Base-by-base conservation (phyloP, 2,329 filamentous ascomycete species). In the Leptosphaerulina australis region DNA sequence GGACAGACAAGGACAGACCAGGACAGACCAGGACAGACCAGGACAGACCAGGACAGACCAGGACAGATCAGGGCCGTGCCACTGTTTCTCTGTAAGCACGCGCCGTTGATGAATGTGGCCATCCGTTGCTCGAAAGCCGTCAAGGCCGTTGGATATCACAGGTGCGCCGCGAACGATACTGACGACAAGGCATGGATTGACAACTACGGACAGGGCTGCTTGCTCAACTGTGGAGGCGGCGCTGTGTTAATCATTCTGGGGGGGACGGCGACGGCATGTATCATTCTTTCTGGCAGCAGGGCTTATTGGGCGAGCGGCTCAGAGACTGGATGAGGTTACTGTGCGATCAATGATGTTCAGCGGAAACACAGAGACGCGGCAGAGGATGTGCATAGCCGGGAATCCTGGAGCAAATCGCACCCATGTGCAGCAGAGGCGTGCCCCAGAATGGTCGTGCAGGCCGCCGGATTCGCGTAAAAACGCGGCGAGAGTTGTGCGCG, bases 321-420 rank as follows among this genome's bases (percentile, higher is more conserved):
- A 53, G 39, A 35, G 37, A 38, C 54, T 55, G 45, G 44, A 53
- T 53, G 56, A 56, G 53, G 58, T 50, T 55, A 62, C 57, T 54
- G 55, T 51, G 57, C 44, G 40, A 57, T 58, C 50, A 38, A 31
- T 49, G 31, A 53, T 60, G 51, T 48, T 58, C 47, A 44, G 51
- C 54, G 52, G 56, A 50, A 39, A 50, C 53, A 62, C 58, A 45
- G 39, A 46, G 47, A 52, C 35, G 45, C 49, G 54, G 48, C 53
- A 58, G 47, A 30, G 57, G 43, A 64, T 61, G 65, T 60, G 55
- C 53, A 59, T 40, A 55, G 47, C 63, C 58, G 62, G 63, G 61
- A 48, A 69, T 66, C 66, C 64, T 60, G 54, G 67, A 44, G 55
- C 37, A 56, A 54, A 63, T 66, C 60, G 53, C 43, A 58, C 56